Base-by-base conservation (phyloP, 768 basidiomycete genomes). In the Boletus sp. region DNA sequence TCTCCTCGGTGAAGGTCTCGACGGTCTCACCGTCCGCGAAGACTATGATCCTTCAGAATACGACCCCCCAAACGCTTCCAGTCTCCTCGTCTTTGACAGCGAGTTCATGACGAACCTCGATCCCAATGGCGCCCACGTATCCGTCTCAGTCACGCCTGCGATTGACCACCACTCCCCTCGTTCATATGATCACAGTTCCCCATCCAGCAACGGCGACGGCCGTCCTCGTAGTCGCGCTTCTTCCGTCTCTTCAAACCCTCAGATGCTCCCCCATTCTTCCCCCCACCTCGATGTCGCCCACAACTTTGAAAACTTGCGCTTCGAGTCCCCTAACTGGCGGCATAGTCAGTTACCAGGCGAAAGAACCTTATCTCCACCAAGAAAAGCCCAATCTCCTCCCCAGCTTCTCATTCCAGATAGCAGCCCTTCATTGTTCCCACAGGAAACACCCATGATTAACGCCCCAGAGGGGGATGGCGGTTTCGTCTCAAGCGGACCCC, bases 21-120 rank as follows among this genome's bases (percentile, higher is more conserved):
- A 71, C 46, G 68, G 60, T 59, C 70, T 70, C 62, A 67, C 69
- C 53, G 63, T 53, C 66, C 65, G 67, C 58, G 64, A 72, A 71
- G 85, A 84, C 32, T 91, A 92, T 80, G 83, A 91, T 68, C 89
- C 90, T 5, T 71, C 81, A 30, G 86, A 90, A 54, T 91, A 83
- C 77, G 90, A 92, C 73, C 65, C 74, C 5, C 84, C 87, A 18
- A 70, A 77, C 56, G 73, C 74, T 1, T 67, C 79, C 33, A 64
- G 70, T 29, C 78, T 85, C 11, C 78, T 90, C 62, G 81, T 87
- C 74, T 85, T 86, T 70, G 81, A 85, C 64, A 59, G 63, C 64
- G 79, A 80, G 11, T 83, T 67, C 58, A 77, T 80, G 61, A 62
- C 71, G 32, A 57, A 58, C 29, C 57, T 74, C 47, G 70, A 73